phyloP scores from a whole-genome alignment of 164 flowering plant genomes.

The Vitis cinerea region DNA sequence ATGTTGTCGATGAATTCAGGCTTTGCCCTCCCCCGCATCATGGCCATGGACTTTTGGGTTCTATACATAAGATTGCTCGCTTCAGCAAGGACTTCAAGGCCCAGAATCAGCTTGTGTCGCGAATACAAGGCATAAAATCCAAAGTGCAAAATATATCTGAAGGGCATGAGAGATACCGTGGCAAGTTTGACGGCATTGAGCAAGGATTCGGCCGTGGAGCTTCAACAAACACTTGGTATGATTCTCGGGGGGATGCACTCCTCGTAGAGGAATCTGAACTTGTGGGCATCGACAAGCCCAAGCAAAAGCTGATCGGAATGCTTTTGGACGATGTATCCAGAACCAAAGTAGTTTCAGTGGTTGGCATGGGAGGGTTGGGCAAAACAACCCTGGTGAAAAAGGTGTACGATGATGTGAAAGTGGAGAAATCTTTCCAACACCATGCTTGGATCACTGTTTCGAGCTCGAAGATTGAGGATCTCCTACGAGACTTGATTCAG shows the following conservation, averaged over 20 bases:
- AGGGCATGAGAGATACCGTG: background rate
- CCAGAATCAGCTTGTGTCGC: too few relatives aligned
- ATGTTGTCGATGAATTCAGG: slow-evolving; percentile 4
- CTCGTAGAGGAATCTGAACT: slow-evolving; percentile 5
- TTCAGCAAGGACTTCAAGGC: too few relatives aligned
- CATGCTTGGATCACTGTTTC: slow-evolving; percentile 26
- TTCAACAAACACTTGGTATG: background rate
- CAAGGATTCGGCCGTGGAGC: too few relatives aligned
- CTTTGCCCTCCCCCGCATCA: too few relatives aligned
- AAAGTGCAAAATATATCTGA: background rate
- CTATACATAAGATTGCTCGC: too few relatives aligned
- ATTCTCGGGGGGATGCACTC: background rate
- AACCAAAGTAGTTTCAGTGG: slow-evolving; percentile 6
- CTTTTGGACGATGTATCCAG: too few relatives aligned
- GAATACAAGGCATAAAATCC: too few relatives aligned
- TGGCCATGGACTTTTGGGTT: too few relatives aligned
- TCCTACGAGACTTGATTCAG: slow-evolving; percentile 7
- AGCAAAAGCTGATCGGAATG: background rate
- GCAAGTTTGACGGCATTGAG: too few relatives aligned
- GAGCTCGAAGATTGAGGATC: slow-evolving; percentile 2
- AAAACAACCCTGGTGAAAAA: background rate
- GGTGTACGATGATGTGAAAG: background rate
- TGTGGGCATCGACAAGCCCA: slow-evolving; percentile 23
- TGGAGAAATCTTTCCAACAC: too few relatives aligned
- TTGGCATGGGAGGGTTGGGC: slow-evolving; percentile 14